Evolutionary conservation across 257 asterid genomes (phyloP), one percentile per base, ranked within the genome.

Genomic region (Rhazya stricta): DNA sequence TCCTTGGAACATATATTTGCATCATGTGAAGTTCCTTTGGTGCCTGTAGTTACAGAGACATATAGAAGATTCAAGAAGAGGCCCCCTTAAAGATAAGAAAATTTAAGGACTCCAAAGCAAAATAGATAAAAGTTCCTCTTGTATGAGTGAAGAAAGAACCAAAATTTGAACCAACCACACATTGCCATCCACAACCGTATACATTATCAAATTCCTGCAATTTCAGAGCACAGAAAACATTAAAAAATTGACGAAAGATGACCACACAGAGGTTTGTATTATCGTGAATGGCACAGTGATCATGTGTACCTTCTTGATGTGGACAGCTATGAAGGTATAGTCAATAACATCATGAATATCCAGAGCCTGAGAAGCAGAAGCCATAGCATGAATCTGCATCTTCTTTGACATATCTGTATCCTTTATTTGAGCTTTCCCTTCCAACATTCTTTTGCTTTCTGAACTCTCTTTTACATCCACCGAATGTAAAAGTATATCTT

Each of bases 381-480:
- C 81, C 97, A 88, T 89, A 13, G 96, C 97, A 66, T 93, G 91
- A 58, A 88, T 87, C 90, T 93, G 98, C 98, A 93, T 91, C 91
- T 85, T 91, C 87, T 78, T 56, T 54, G 96, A 88, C 97, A 91
- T 89, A 58, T 91, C 96, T 67, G 91, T 85, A 39, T 88, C 92
- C 74, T 86, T 84, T 41, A 78, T 79, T 56, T 63, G 71, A 78
- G 78, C 89, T 78, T 83, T 86, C 41, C 92, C 91, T 85, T 88
- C 90, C 69, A 85, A 58, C 88, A 84, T 79, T 30, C 57, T 77
- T 21, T 53, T 42, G 27, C 37, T 21, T 45, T 25, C n/a, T 25
- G n/a, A 19, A 12, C 9, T 61, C 23, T 62, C 13, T 62, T 10
- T 62, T 62, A 1, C 54, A 21, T 34, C 36, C 57, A 2, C 37